A percentile compares a stretch with the other conserved stretches of the same genome.
These are phyloP conservation scores for Naganishia sp. DNA, from an alignment of 1,284 basidiomycete species.

Conservation along the genomic window DNA sequence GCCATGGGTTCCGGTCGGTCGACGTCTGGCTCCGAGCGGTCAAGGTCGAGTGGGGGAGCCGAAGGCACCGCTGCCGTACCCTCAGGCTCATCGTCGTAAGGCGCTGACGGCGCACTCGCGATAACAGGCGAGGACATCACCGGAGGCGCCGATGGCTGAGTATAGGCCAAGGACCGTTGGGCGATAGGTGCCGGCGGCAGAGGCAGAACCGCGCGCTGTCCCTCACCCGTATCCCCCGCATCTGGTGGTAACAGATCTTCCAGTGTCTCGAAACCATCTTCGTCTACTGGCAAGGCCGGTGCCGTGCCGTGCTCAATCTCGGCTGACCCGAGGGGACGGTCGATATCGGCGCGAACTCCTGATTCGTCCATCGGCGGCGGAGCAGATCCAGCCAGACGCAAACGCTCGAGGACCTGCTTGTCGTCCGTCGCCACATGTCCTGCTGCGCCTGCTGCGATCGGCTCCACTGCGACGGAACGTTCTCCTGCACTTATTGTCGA, in stretches of 20 bases:
- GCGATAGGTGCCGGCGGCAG: slow-evolving; percentile 33
- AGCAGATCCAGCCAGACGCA: slow-evolving; percentile 48
- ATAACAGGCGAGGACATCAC: neutral
- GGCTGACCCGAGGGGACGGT: neutral
- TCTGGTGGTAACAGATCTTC: slow-evolving; percentile 27
- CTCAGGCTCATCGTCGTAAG: slow-evolving; percentile 16
- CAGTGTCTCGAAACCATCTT: slow-evolving; percentile 48
- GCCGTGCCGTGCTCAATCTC: slow-evolving; percentile 36
- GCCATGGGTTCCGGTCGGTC: neutral
- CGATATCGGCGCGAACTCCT: neutral
- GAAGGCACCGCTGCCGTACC: slow-evolving; percentile 15
- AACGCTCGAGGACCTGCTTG: slow-evolving; percentile 48
- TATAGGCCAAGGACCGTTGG: slow-evolving; percentile 33
- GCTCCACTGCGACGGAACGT: neutral
- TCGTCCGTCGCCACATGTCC: slow-evolving; percentile 53
- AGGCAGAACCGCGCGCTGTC: slow-evolving; percentile 32
- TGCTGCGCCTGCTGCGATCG: slow-evolving; percentile 11
- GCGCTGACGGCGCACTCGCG: slow-evolving; percentile 35
- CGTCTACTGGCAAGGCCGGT: slow-evolving; percentile 49
- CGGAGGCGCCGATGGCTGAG: slow-evolving; percentile 41
- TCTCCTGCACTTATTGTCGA: neutral
- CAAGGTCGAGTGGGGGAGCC: slow-evolving; percentile 38
- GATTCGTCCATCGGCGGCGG: slow-evolving; percentile 31
- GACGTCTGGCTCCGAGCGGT: slow-evolving; percentile 19
- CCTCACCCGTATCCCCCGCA: neutral